Percentiles rank a stretch among this genome's conserved stretches.
Evolutionary conservation across 805 yeast genomes (phyloP).

Genomic region (Alloascoidea hylecoeti): DNA sequence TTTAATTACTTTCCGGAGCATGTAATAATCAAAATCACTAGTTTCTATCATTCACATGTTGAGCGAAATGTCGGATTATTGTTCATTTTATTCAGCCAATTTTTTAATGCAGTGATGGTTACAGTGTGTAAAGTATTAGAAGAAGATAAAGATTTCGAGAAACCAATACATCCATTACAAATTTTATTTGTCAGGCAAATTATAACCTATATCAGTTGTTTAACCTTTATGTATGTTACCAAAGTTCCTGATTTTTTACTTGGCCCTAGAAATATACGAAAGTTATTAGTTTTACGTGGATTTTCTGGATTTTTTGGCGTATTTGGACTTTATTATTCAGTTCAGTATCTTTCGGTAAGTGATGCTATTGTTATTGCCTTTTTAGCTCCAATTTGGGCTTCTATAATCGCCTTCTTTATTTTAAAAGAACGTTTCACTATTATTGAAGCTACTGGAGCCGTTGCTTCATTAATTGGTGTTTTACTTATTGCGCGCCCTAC

Average conservation of each 20-base stretch:
- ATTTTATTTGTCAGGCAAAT: conserved; percentile 66
- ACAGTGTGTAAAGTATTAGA: conserved; percentile 63
- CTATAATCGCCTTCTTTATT: conserved; percentile 53
- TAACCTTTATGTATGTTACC: conserved; percentile 35
- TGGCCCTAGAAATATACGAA: conserved; percentile 50
- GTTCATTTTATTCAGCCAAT: conserved; percentile 45
- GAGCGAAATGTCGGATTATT: conserved; percentile 37
- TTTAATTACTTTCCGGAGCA: too few species aligned
- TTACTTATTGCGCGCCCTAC: conserved; percentile 70
- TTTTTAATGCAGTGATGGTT: conserved; percentile 68
- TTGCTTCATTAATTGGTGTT: conserved; percentile 62
- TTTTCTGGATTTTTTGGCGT: conserved; percentile 69
- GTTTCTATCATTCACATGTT: background rate
- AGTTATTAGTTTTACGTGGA: conserved; percentile 47
- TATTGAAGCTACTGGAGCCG: conserved; percentile 56
- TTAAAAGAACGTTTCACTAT: conserved; percentile 53
- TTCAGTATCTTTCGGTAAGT: conserved; percentile 59
- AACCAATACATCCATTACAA: conserved; percentile 65
- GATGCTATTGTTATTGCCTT: conserved; percentile 78
- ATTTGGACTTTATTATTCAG: conserved; percentile 60
- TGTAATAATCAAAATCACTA: background rate
- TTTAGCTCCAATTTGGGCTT: conserved; percentile 63
- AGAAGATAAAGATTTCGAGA: conserved; percentile 41
- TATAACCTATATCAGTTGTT: conserved; percentile 49
- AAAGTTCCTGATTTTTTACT: conserved; percentile 47